Conservation (phyloP, 805 yeast genomes). For the Ogataea trehaloabstinens region DNA sequence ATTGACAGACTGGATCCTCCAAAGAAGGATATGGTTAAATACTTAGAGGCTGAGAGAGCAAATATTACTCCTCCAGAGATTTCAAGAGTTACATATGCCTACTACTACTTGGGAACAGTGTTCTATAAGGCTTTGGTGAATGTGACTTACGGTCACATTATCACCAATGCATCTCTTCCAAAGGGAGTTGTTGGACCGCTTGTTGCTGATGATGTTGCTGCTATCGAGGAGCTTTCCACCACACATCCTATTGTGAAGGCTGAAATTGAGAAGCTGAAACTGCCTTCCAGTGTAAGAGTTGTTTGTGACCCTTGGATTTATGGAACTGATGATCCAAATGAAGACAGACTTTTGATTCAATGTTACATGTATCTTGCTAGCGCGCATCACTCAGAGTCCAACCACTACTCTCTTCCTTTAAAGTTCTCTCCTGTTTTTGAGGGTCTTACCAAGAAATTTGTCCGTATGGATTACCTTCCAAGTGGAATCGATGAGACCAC, state of each 20-base stretch:
- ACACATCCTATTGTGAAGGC: slow-evolving; percentile 60
- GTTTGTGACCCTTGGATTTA: slow-evolving; percentile 85
- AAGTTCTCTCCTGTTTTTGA: slow-evolving; percentile 75
- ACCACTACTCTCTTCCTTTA: slow-evolving; percentile 73
- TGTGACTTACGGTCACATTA: slow-evolving; percentile 58
- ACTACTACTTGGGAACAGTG: slow-evolving; percentile 54
- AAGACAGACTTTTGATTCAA: slow-evolving; percentile 60
- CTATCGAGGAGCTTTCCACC: slow-evolving; percentile 49
- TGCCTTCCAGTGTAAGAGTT: slow-evolving; percentile 54
- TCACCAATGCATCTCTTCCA: slow-evolving; percentile 54
- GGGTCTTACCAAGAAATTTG: slow-evolving; percentile 54
- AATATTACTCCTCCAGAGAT: slow-evolving; percentile 52
- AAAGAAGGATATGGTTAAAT: slow-evolving; percentile 65
- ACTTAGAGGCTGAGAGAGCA: slow-evolving; percentile 63
- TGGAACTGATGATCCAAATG: slow-evolving; percentile 62
- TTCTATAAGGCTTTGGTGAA: slow-evolving; percentile 74
- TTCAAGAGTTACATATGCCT: slow-evolving; percentile 65
- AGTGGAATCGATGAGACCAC: slow-evolving; percentile 61
- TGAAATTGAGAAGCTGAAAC: slow-evolving; percentile 63
- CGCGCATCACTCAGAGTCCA: slow-evolving; percentile 65
- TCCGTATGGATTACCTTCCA: slow-evolving; percentile 73
- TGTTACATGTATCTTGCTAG: slow-evolving; percentile 72
- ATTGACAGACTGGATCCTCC: slow-evolving; percentile 78
- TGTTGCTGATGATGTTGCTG: slow-evolving; percentile 60
- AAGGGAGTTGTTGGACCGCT: slow-evolving; percentile 70